Evolutionary conservation across 148 eudicot species (phyloP), one percentile per base, ranked within the genome.

Genomic region (Heliosperma pusillum): DNA sequence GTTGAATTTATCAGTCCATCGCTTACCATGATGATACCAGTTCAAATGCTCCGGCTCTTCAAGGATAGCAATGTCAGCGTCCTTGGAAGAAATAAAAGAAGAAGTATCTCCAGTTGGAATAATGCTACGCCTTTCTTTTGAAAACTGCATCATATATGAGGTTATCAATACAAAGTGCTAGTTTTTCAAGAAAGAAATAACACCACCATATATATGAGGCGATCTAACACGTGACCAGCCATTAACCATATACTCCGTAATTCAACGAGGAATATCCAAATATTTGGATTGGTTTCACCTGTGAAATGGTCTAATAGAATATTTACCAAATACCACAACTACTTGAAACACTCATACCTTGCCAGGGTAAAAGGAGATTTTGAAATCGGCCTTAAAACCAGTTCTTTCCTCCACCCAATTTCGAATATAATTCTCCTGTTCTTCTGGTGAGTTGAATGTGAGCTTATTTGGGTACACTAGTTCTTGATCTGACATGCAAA

Each of bases 1-100:
- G 83, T 92, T 92, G 77, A 95, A 95, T 86, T 92, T 95, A 79
- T 92, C 97, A 76, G 97, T 95, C 98, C 98, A 95, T n/a, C 98
- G 87, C 77, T 84, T 90, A 58, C 98, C 98, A 87, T 95, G 98
- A 81, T 95, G 97, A 80, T 95, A 95, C 98, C 98, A 95, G 74
- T 92, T 95, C 77, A 95, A 79, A 82, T 95, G 98, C 85, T 95
- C 98, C 13, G 98, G 98, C 74, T 95, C 98, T 84, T 95, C 98
- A 42, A 95, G 90, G 78, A 95, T 90, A 74, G 96, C 96, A 78
- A 95, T 92, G 80, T 95, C 98, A 75, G 97, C 97, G 73, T 90
- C 96, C 89, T 88, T 92, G 7, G 91, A 85, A 70, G 91, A 80
- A 70, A 95, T 92, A 73, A 95, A 92, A 45, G 87, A 87, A 72